Base-by-base conservation (phyloP, 1,139 yeast genomes). In the Suhomyces terraborum region DNA sequence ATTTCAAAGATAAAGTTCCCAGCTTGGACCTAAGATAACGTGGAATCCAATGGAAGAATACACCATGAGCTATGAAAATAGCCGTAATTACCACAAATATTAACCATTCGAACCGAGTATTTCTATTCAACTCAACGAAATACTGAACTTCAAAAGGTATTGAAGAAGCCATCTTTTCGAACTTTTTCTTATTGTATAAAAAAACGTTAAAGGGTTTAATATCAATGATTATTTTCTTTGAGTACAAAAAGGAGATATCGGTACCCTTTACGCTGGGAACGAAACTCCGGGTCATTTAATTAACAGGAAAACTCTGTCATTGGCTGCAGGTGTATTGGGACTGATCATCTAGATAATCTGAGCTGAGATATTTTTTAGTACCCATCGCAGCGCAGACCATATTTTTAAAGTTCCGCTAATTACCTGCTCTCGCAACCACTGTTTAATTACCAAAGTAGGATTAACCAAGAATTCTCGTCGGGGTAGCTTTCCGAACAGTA, bases 41-140 rank as follows among this genome's bases (percentile, higher is more conserved):
- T 6, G 77, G 77, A 5, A 70, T 53, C 74, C 76, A 71, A 40
- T 67, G 62, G 51, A 73, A 70, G 1, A 73, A 23, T 4, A 69
- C 8, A 6, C 79, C 80, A 56, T 74, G 73, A 4, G 61, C 13
- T 0, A 58, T 43, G n/a, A 73, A 53, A 1, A 60, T 42, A 2
- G 54, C 13, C 3, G 71, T 27, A 2, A 64, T 53, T 4, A 67
- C 22, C 0, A 56, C 61, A 42, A 65, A 65, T 6, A 64, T 53
- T 16, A 68, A 47, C 73, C 78, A 72, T 38, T 66, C 69, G 46
- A 51, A 73, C 41, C 54, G 59, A 35, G 48, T 52, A 46, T 66
- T 73, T 43, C 78, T 55, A 0, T 58, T 53, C 22, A 38, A 51
- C 49, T 75, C 80, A 19, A 64, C 68, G 43, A 47, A 59, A 49